A percentile compares a stretch with the other conserved stretches of the same genome.
Conservation (phyloP, 2,329 filamentous ascomycete species). For the Colletotrichum brevisporum region DNA sequence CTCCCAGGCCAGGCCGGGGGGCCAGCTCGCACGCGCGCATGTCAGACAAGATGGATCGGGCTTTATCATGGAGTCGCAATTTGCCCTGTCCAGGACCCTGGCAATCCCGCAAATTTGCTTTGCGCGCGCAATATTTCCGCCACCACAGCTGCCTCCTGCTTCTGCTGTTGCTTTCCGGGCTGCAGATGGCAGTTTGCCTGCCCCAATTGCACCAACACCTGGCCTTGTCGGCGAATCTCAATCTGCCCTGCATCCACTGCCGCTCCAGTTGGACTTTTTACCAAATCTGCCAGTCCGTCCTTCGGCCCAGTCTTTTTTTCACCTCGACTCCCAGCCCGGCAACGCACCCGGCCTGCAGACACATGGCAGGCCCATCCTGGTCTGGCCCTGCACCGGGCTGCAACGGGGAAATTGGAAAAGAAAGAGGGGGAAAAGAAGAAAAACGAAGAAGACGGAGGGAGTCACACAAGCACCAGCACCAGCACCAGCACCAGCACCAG, state of each 20-base stretch:
- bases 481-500: background rate
- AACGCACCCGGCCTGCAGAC: constrained; percentile 2
- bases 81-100: constrained; percentile 9
- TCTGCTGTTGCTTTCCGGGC: constrained; percentile 1
- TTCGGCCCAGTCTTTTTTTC: background rate
- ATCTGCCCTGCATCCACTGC: constrained; percentile 6
- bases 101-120: constrained; percentile 28
- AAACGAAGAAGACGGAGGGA: background rate
- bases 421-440: background rate
- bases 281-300: background rate
- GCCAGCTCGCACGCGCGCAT: constrained; percentile 29
- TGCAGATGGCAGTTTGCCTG: background rate
- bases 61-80: constrained; percentile 31
- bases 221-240: background rate
- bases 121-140: constrained; percentile 7
- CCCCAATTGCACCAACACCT: background rate
- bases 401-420: constrained; percentile 24
- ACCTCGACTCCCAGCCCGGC: background rate
- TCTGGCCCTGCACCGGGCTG: constrained; percentile 20
- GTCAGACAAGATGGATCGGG: constrained; percentile 27
- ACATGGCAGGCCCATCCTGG: constrained; percentile 7
- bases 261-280: constrained; percentile 15
- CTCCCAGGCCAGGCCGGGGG: background rate
- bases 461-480: constrained; percentile 12
- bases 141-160: background rate